These are phyloP conservation scores for Scytalidium lignicola DNA, from an alignment of 2,329 filamentous ascomycete genomes.

Conservation along the genomic window DNA sequence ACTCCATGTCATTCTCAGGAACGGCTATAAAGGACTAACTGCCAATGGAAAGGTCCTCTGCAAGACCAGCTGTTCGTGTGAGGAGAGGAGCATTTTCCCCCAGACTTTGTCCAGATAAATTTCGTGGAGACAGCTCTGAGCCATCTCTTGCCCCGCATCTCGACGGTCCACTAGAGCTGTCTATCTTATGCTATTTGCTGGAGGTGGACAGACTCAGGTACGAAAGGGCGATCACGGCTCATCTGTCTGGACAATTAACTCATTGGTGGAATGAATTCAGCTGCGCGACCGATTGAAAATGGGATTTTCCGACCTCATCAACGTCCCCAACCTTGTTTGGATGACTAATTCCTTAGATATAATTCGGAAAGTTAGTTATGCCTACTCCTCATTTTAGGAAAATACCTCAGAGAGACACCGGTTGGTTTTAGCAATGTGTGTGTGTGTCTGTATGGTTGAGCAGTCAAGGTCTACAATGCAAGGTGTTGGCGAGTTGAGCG, in stretches of 20 bases:
- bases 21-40: conserved; percentile 4
- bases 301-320: background rate
- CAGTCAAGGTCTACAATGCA: background rate
- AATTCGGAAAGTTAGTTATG: no score
- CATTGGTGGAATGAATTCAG: conserved; percentile 14
- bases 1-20: conserved; percentile 2
- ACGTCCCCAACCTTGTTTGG: conserved; percentile 1
- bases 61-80: background rate
- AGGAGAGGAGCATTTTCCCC: background rate
- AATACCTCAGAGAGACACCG: no score
- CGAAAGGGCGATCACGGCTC: conserved; percentile 5
- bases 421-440: no score
- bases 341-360: conserved; percentile 1
- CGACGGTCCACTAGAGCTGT: conserved; percentile 5
- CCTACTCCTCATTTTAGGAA: no score
- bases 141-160: conserved; percentile 10
- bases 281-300: conserved; percentile 8
- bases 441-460: no score
- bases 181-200: conserved; percentile 9
- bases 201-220: conserved; percentile 9
- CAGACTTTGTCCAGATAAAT: conserved; percentile 4
- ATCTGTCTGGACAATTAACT: conserved; percentile 5
- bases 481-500: background rate
- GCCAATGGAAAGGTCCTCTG: background rate
- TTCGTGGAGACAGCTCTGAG: conserved; percentile 3